phyloP scores from a whole-genome alignment of 2,329 filamentous ascomycete genomes.

The Sporothrix globosa region DNA sequence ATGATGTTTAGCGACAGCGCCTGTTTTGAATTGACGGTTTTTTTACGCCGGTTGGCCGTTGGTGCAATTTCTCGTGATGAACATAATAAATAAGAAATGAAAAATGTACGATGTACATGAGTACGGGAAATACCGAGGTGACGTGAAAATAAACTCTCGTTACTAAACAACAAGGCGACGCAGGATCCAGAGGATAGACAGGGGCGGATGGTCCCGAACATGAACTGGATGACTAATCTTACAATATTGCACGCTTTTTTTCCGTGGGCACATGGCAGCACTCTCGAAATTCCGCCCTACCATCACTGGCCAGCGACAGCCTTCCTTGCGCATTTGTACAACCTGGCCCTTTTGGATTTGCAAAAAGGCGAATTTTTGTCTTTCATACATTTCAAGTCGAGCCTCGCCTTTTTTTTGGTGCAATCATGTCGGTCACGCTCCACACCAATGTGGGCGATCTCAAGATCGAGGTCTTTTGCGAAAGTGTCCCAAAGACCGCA shows the following conservation, averaged over 20 bases:
- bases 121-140: neutral
- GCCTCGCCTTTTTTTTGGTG: neutral
- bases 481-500: conserved; percentile 88
- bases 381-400: neutral
- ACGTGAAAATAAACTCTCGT: conserved; percentile 8
- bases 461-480: conserved; percentile 96
- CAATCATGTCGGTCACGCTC: conserved; percentile 67
- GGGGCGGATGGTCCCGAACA: conserved; percentile 3
- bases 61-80: neutral
- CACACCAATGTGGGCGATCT: conserved; percentile 88
- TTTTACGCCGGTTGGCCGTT: neutral
- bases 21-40: neutral
- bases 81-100: neutral
- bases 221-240: neutral
- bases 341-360: neutral
- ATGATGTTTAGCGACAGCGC: neutral
- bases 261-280: no score
- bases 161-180: conserved; percentile 15
- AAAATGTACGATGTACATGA: neutral
- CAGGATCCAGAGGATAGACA: neutral
- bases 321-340: neutral
- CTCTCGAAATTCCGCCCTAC: neutral
- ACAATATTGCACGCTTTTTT: neutral
- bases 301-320: neutral
- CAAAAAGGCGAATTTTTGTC: neutral